Evolutionary conservation across 2,329 filamentous ascomycete genomes (phyloP).

Genomic region (Aspergillus pseudonomiae): DNA sequence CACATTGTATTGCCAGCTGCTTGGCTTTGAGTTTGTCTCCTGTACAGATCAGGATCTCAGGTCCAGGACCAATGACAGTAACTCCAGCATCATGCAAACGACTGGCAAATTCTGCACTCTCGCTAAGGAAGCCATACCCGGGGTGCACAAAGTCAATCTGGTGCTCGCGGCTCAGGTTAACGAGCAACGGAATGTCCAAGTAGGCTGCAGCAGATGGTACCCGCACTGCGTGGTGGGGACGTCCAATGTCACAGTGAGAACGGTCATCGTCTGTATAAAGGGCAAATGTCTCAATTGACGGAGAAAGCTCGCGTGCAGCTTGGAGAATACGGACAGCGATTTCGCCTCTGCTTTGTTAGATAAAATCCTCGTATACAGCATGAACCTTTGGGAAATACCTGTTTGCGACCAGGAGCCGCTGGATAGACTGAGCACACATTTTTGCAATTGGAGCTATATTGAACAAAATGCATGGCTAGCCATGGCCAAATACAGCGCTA

Average conservation of each 20-base stretch:
- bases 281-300: constrained; percentile 55
- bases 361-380: neutral
- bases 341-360: constrained; percentile 55
- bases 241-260: constrained; percentile 55
- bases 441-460: neutral
- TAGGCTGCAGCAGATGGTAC: constrained; percentile 57
- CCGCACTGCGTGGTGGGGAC: constrained; percentile 53
- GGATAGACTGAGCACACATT: constrained; percentile 38
- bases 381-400: constrained; percentile 39
- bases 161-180: constrained; percentile 53
- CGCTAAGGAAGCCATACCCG: constrained; percentile 66
- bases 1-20: constrained; percentile 53
- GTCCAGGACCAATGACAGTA: constrained; percentile 58
- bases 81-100: constrained; percentile 52
- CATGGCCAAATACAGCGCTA: neutral
- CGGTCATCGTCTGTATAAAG: constrained; percentile 60
- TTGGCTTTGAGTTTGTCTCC: constrained; percentile 61
- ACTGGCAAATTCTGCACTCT: constrained; percentile 55
- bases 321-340: constrained; percentile 65
- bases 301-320: constrained; percentile 59
- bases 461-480: neutral
- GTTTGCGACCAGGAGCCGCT: constrained; percentile 57
- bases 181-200: constrained; percentile 54
- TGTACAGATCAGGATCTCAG: constrained; percentile 59
- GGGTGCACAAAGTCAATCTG: constrained; percentile 61